Evolutionary conservation across 257 asterid genomes (phyloP).

Genomic region (Salvia rosmarinus): DNA sequence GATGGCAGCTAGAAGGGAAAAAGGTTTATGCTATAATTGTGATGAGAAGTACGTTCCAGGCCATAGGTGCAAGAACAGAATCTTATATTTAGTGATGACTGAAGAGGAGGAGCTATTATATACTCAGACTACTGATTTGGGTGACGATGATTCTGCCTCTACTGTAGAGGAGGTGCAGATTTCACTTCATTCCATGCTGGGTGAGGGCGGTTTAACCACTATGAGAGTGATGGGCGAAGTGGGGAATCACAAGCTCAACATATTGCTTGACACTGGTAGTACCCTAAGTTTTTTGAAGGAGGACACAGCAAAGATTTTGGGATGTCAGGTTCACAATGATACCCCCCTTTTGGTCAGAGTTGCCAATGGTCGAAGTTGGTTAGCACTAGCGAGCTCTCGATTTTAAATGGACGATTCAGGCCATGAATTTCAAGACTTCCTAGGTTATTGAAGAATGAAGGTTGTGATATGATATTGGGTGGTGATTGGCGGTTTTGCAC

Average conservation of each 20-base stretch:
- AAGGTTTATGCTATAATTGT: no score
- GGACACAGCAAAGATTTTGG: neutral
- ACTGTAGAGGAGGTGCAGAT: neutral
- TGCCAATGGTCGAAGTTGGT: neutral
- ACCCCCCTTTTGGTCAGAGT: neutral
- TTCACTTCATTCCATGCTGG: neutral
- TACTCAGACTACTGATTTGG: no score
- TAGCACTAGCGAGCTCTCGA: neutral
- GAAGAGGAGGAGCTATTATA: neutral
- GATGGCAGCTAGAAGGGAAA: neutral
- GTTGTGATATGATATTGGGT: neutral
- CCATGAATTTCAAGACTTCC: neutral
- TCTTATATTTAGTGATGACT: no score
- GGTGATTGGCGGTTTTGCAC: neutral
- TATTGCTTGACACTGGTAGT: neutral
- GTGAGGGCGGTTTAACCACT: neutral
- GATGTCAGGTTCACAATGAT: neutral
- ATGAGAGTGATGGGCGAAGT: neutral
- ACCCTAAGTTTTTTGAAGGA: neutral
- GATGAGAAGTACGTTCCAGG: neutral
- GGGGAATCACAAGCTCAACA: neutral
- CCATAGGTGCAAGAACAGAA: neutral
- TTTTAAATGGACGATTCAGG: neutral
- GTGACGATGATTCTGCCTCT: no score
- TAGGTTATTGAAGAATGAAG: neutral